Evolutionary conservation across 768 basidiomycete genomes (phyloP).

Genomic region (Trametes cingulata): DNA sequence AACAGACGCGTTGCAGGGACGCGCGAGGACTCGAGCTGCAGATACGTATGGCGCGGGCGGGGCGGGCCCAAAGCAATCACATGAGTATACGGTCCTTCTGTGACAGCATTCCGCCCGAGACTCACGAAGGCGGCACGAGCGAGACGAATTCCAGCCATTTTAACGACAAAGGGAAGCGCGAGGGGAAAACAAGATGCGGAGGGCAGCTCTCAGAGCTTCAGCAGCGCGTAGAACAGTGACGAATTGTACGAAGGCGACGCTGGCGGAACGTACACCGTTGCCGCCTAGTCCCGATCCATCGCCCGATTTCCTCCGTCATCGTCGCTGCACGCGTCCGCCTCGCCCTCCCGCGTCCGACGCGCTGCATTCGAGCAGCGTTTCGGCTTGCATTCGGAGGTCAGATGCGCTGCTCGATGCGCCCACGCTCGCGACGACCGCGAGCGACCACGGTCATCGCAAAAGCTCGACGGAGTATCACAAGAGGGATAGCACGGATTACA

Average conservation of each 20-base stretch:
- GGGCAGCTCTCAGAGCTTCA: slow-evolving; percentile 20
- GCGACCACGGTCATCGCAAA: neutral
- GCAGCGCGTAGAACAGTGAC: slow-evolving; percentile 11
- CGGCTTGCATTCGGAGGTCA: slow-evolving; percentile 13
- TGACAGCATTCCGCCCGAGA: neutral
- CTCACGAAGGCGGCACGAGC: slow-evolving; percentile 29
- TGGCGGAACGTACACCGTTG: neutral
- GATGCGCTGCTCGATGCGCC: neutral
- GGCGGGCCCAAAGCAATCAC: slow-evolving; percentile 30
- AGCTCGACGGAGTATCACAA: neutral
- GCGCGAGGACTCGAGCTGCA: slow-evolving; percentile 18
- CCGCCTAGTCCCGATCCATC: slow-evolving; percentile 17
- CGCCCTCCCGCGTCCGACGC: neutral
- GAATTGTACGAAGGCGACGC: slow-evolving; percentile 5
- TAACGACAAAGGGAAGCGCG: neutral
- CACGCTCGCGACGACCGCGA: neutral
- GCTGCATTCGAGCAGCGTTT: neutral
- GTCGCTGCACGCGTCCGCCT: neutral
- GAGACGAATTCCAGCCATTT: slow-evolving; percentile 34
- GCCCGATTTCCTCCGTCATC: slow-evolving; percentile 16
- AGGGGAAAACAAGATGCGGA: neutral
- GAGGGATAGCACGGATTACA: slow-evolving; percentile 27
- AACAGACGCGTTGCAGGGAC: slow-evolving; percentile 26
- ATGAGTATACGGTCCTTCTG: slow-evolving; percentile 26
- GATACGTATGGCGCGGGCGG: neutral